These are phyloP conservation scores for Pseudocercospora crystallina DNA, from an alignment of 2,329 filamentous ascomycete species.

Conservation along the genomic window DNA sequence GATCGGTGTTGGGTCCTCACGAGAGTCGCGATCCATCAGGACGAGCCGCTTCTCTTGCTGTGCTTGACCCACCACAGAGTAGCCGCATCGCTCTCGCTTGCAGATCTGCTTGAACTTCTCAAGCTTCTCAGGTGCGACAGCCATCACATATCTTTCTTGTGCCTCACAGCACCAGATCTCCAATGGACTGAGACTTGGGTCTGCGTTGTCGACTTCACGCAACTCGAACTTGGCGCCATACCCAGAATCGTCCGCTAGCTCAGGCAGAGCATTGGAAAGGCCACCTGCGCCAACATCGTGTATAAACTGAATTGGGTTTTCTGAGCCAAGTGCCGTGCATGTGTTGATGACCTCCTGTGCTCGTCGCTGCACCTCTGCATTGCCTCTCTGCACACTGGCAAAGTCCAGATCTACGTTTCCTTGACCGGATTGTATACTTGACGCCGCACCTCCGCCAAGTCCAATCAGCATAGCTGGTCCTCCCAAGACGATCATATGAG, in stretches of 20 bases:
- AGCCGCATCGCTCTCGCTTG: constrained; percentile 84
- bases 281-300: constrained; percentile 97
- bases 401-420: constrained; percentile 92
- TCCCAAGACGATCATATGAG: constrained; percentile 87
- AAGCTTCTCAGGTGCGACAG: constrained; percentile 77
- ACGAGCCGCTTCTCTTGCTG: constrained; percentile 71
- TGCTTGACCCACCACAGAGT: constrained; percentile 84
- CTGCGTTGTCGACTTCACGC: constrained; percentile 87
- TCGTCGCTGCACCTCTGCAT: constrained; percentile 91
- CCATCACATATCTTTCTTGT: constrained; percentile 92
- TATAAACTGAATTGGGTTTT: constrained; percentile 93
- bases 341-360: constrained; percentile 98
- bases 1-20: constrained; percentile 73
- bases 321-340: constrained; percentile 76
- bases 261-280: constrained; percentile 78
- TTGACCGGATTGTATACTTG: constrained; percentile 83
- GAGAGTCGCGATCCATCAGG: constrained; percentile 76
- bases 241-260: constrained; percentile 87
- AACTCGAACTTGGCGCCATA: constrained; percentile 90
- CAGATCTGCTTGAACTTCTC: constrained; percentile 69
- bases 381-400: constrained; percentile 93
- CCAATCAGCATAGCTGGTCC: constrained; percentile 98
- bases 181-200: constrained; percentile 88
- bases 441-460: constrained; percentile 90
- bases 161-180: constrained; percentile 99